Evolutionary conservation across 805 yeast species (phyloP), one percentile per base, ranked within the genome.

Genomic region (Ogataea methanolica): DNA sequence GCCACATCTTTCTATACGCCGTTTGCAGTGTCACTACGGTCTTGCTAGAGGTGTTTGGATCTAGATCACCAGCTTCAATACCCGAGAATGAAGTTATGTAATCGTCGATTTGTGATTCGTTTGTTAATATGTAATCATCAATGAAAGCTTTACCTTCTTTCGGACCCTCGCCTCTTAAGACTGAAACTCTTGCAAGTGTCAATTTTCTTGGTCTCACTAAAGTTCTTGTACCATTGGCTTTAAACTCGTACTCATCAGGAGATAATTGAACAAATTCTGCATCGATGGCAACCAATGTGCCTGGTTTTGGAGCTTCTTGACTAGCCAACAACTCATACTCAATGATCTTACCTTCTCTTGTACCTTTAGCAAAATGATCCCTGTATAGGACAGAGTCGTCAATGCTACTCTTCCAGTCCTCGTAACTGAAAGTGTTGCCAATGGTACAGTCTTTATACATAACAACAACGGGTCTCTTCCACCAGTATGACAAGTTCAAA

Each of bases 11-110:
- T 49, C 97, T 72, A 63, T 92, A 94, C 1, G 96, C 88, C 0
- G 88, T 83, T 58, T 87, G 92, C 47, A 87, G 70, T 0, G 87
- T 78, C 0, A 91, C 97, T 40, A 95, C 73, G 3, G 86, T 75
- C 56, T 82, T 82, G 5, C 72, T 66, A 21, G 96, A 86, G 6
- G 62, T 69, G 5, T 62, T 60, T 1, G 92, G 87, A 61, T 89
- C 88, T 51, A 94, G 71, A 66, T 95, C 99, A 1, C 96, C 96
- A 0, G 84, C 85, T 56, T 87, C 89, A 45, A 94, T 91, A n/a
- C 99, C 99, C 12, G 97, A 89, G 57, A 78, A 94, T 12, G 82
- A 80, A 0, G 99, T 95, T 54, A 92, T 72, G 59, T 94, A 91
- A 65, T 94, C 96, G 45, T 84, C 80, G 45, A 94, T 84, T 22